These are phyloP conservation scores for Ogataea hybrid DNA, from an alignment of 1,139 yeast genomes.

Conservation along the genomic window DNA sequence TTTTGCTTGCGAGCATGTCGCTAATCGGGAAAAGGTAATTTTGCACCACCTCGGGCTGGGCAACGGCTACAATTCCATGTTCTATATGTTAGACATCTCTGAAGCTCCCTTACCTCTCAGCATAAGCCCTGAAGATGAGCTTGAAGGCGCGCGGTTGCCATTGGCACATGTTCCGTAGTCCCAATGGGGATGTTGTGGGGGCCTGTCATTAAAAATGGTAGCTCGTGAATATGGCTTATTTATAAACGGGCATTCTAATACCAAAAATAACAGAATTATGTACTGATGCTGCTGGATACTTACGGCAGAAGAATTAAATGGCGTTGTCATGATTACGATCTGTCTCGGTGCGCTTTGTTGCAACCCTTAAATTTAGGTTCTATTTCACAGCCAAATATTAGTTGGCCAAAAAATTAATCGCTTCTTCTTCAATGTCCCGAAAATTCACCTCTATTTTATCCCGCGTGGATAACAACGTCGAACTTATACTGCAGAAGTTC, in stretches of 20 bases:
- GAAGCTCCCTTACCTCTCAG: conserved; percentile 15
- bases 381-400: neutral
- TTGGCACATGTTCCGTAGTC: conserved; percentile 23
- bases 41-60: conserved; percentile 48
- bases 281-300: neutral
- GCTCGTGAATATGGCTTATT: no score
- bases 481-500: conserved; percentile 32
- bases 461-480: conserved; percentile 35
- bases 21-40: conserved; percentile 40
- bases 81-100: conserved; percentile 22
- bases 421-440: conserved; percentile 21
- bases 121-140: conserved; percentile 23
- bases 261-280: neutral
- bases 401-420: neutral
- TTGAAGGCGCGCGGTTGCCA: conserved; percentile 14
- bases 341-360: no score
- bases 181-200: conserved; percentile 22
- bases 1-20: conserved; percentile 31
- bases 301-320: no score
- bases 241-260: no score
- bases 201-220: neutral
- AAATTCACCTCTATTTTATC: conserved; percentile 29
- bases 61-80: conserved; percentile 37
- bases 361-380: no score
- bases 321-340: no score